phyloP scores from a whole-genome alignment of 192 early-diverging fungal species.

The Mortierella hygrophila region DNA sequence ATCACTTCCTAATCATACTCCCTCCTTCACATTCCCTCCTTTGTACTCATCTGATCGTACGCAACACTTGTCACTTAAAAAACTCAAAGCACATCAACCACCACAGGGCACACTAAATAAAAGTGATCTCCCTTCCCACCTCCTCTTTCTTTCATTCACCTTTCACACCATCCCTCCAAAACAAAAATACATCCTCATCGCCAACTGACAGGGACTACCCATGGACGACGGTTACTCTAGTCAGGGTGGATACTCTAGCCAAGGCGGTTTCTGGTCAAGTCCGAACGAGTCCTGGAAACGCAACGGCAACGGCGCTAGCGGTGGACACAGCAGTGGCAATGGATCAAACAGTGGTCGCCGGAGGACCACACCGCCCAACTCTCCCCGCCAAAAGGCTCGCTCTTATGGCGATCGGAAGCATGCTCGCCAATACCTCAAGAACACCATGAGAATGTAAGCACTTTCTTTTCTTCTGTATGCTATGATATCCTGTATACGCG shows the following conservation, averaged over 20 bases:
- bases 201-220: conserved; percentile 20
- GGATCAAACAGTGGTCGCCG: conserved; percentile 24
- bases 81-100: background rate
- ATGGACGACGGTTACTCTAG: conserved; percentile 57
- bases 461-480: background rate
- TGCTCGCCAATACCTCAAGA: conserved; percentile 55
- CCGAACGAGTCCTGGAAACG: conserved; percentile 32
- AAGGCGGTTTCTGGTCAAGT: conserved; percentile 49
- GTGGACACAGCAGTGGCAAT: conserved; percentile 33
- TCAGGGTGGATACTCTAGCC: conserved; percentile 51
- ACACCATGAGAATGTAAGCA: conserved; percentile 46
- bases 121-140: background rate
- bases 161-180: background rate
- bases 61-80: background rate
- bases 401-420: conserved; percentile 45
- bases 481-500: background rate
- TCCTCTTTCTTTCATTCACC: background rate
- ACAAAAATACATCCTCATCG: background rate
- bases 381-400: conserved; percentile 36
- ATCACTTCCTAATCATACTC: background rate
- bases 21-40: background rate
- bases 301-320: background rate
- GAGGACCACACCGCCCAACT: conserved; percentile 37
- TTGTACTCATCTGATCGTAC: conserved; percentile 3
- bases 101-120: background rate